Percentiles rank a stretch among this genome's conserved stretches.
phyloP scores from a whole-genome alignment of 2,329 filamentous ascomycete species.

The Hypoxylon sp. region DNA sequence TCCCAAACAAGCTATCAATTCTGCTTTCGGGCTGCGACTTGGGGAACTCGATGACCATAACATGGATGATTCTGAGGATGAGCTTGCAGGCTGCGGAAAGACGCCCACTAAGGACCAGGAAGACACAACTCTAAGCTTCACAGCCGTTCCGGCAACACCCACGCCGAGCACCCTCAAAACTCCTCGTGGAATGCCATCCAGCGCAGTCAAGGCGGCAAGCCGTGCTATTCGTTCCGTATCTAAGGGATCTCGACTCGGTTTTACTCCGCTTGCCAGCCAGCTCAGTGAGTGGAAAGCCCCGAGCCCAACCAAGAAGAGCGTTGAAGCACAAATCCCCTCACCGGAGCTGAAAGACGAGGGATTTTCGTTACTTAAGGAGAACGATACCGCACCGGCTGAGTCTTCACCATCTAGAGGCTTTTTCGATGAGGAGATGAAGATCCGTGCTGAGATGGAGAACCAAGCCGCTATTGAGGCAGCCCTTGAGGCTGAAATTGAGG shows the following conservation, averaged over 20 bases:
- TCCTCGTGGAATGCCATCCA: conserved; percentile 46
- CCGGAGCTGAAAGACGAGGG: conserved; percentile 46
- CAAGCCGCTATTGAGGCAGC: conserved; percentile 56
- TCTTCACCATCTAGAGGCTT: conserved; percentile 64
- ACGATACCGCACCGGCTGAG: conserved; percentile 48
- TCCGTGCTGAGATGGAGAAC: conserved; percentile 55
- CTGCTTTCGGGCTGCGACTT: conserved; percentile 62
- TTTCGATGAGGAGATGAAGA: conserved; percentile 74
- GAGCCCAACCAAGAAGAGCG: conserved; percentile 65
- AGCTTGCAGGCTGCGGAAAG: conserved; percentile 58
- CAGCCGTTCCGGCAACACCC: conserved; percentile 60
- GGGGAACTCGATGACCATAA: conserved; percentile 63
- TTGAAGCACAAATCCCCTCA: conserved; percentile 48
- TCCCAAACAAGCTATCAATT: conserved; percentile 48
- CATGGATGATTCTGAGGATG: conserved; percentile 69
- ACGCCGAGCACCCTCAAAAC: conserved; percentile 53
- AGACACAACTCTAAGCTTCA: conserved; percentile 50
- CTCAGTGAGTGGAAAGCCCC: conserved; percentile 74
- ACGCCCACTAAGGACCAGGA: conserved; percentile 48
- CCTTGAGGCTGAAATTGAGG: conserved; percentile 56
- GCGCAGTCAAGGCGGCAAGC: conserved; percentile 50
- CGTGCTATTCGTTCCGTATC: conserved; percentile 53
- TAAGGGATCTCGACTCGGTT: conserved; percentile 62
- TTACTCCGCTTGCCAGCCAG: conserved; percentile 75
- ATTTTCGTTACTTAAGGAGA: conserved; percentile 49